Base-by-base conservation (phyloP, 306 rosid species). In the Pyrus communis region DNA sequence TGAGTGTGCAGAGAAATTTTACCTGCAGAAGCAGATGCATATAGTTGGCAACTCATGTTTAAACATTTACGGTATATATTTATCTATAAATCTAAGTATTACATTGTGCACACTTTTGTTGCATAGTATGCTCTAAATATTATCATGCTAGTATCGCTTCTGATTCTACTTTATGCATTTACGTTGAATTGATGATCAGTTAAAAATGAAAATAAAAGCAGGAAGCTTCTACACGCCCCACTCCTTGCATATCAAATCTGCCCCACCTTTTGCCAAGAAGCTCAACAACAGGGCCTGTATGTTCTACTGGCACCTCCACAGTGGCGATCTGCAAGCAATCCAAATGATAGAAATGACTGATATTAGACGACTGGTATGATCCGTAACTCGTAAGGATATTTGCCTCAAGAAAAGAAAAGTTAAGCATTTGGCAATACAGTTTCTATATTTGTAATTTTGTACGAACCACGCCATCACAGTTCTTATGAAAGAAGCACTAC, bases 271-370 rank as follows among this genome's bases (percentile, higher is more conserved):
- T 89, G 70, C 97, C 97, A 59, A 92, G 93, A 79, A 95, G 96
- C 70, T 92, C 97, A 79, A 95, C 99, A 22, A 95, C 97, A 46
- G 96, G 25, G 57, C 97, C 99, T 96, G 92, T 87, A 79, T 95
- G 92, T 81, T 54, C 96, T 88, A 92, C 97, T 21, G 99, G 99
- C 25, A 92, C 97, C 86, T 92, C 99, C 78, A 92, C 99, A 31
- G 91, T 88, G 75, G 98, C 98, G 85, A 92, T 76, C 97, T 94
- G 91, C 78, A 85, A 28, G 77, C 76, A 64, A 76, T 77, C 21
- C 78, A 80, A 60, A 68, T 67, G 60, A 85, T 70, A 85, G 57
- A 69, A 78, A 67, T 35, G 40, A 49, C 33, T 35, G 11, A 67
- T 7, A 69, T n/a, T 42, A 68, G 42, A 69, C 3, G 68, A 54